Evolutionary conservation across 2,329 filamentous ascomycete genomes (phyloP), one percentile per base, ranked within the genome.

Genomic region (Microcyclospora pomicola): DNA sequence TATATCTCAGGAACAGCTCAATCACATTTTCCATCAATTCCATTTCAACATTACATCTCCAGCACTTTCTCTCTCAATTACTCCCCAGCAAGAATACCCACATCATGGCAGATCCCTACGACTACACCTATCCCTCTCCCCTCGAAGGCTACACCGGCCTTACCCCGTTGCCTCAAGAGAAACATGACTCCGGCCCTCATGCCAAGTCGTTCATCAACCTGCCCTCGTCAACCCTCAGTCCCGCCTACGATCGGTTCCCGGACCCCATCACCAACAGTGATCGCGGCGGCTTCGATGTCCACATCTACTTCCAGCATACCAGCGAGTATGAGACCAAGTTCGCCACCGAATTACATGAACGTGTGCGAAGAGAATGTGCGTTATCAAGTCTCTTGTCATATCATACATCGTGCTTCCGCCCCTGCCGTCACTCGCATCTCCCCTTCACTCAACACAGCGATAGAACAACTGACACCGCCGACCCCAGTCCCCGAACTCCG

Each of bases 221-320:
- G 0, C 66, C 72, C 27, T 65, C 73, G 1, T 71, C 69, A 1
- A 63, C 72, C 35, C 37, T 24, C 66, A 88, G 82, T 55, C 62
- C 69, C 37, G 74, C 82, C 11, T 93, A 93, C 53, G 67, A 74
- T 12, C 60, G 64, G 28, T 94, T 94, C 49, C 60, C 70, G 0
- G 67, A 72, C 2, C 82, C 84, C 0, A 64, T 92, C 27, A 67
- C 75, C 33, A 82, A 80, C 41, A 75, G 71, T 2, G 58, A 54
- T 2, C 69, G 75, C 5, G 82, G 82, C 29, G 86, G 77, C 9
- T 94, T 94, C 47, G 86, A 94, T 55, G 62, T 92, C 12, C 86
- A 94, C 59, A 77, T 94, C 50, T 94, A 94, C 62, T 83, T 85
- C 59, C 73, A 77, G 19, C 59, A 74, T 52, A 68, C 64, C 33